These are phyloP conservation scores for Amanita rimosa DNA, from an alignment of 768 basidiomycete species.

Conservation along the genomic window DNA sequence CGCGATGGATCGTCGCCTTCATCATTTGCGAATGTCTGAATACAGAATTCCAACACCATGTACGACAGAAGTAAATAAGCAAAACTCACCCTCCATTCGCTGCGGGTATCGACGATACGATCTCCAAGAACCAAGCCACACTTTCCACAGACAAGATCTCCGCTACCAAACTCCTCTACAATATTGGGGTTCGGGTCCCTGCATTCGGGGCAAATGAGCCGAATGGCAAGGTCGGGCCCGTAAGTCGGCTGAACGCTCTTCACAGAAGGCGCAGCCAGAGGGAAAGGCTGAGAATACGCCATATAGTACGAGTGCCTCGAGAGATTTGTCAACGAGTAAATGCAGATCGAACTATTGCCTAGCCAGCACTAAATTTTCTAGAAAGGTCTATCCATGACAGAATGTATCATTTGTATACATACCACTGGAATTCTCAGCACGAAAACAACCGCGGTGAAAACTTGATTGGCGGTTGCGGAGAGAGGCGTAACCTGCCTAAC, in stretches of 20 bases:
- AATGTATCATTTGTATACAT: neutral
- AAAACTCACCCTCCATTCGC: conserved; percentile 90
- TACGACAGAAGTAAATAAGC: conserved; percentile 8
- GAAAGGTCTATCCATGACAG: neutral
- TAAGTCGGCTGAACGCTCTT: conserved; percentile 49
- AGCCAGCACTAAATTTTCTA: neutral
- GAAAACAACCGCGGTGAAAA: neutral
- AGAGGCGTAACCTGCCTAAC: neutral
- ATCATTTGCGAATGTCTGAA: conserved; percentile 95
- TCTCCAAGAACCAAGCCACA: conserved; percentile 95
- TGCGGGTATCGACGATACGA: conserved; percentile 92
- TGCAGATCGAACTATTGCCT: neutral
- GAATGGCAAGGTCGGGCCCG: conserved; percentile 78
- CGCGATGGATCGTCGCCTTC: conserved; percentile 99
- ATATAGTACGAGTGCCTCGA: conserved; percentile 22
- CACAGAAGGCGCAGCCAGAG: conserved; percentile 49
- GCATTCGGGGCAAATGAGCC: conserved; percentile 93
- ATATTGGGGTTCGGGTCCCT: conserved; percentile 89
- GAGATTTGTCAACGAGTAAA: neutral
- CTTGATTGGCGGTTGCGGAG: conserved; percentile 2
- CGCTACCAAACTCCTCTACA: conserved; percentile 94
- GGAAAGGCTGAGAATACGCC: conserved; percentile 75
- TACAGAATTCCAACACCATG: neutral
- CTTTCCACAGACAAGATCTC: conserved; percentile 90
- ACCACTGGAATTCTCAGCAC: neutral